Evolutionary conservation across 306 rosid species (phyloP), one percentile per base, ranked within the genome.

Genomic region (Elaeagnus macrophylla): DNA sequence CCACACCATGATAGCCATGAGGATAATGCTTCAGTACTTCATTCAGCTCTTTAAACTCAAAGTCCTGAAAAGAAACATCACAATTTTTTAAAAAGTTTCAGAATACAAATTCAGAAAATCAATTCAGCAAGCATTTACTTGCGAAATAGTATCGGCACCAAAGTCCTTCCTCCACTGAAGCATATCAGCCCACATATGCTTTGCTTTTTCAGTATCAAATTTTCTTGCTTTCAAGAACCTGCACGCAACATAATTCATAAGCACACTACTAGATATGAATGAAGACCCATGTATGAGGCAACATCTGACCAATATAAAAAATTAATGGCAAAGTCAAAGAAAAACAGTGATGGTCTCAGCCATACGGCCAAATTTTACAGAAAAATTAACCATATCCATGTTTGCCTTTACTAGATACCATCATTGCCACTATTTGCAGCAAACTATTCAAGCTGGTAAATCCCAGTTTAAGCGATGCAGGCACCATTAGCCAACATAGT

Each of bases 131-230:
- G 58, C 51, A 53, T 16, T 64, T 65, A 89, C 97, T 86, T 85
- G 85, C 77, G 68, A 77, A 36, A 89, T 77, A 43, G 89, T 77
- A 80, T 89, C 95, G 13, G 81, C 74, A 48, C 87, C 80, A 51
- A 79, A 89, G 13, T 89, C 97, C 75, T 68, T 83, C 75, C 97
- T 85, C 97, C 97, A 89, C 57, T 79, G 84, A 51, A 89, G 79
- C 97, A 89, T 89, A 69, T 89, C 95, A 4, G 85, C 87, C 95
- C 95, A 89, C 97, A 89, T 89, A 75, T 80, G 81, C 87, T 87
- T 91, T 56, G 99, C 95, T 17, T 79, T 91, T 60, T 91, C 96
- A 38, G 75, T 51, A 61, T 91, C 99, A 60, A 91, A 84, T 62
- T 87, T 91, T 67, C 99, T 88, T 55, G 99, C 99, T 72, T 91